Base-by-base conservation (phyloP, 768 basidiomycete species). In the Ephemerocybe angulata region DNA sequence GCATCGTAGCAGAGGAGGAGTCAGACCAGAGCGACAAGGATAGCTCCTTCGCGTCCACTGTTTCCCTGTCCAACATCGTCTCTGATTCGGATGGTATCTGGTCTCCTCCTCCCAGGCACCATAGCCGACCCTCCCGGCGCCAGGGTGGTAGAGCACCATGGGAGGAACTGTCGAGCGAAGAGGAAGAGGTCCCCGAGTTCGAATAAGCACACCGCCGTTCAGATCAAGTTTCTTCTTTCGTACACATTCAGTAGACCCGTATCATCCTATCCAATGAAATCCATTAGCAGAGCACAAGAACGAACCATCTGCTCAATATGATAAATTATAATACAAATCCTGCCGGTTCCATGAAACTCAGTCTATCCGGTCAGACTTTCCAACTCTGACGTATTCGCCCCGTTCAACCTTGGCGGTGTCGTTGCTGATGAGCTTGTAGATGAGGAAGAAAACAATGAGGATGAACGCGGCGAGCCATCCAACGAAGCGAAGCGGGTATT, bases 401-500 rank as follows among this genome's bases (percentile, higher is more conserved):
- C 55, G 49, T 41, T 56, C 55, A n/a, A 56, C 35, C 31, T 25
- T 19, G 11, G 51, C 35, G 11, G 50, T 50, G 58, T 68, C 66
- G 24, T 65, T 65, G 12, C 58, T 57, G 19, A 72, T 41, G 30
- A 62, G 65, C 30, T 60, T 58, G 47, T 61, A 62, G 35, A 70
- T 37, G 15, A 54, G 58, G 22, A 65, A 66, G 50, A 75, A 71
- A 3, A 73, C 54, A 24, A 68, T 53, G 2, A 58, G 66, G 28
- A 75, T 47, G 2, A 65, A 52, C 25, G 61, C 24, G 31, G 70
- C 50, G 31, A 76, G 35, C 33, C 75, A 57, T 52, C 70, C 62
- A 11, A 74, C 57, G 11, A 72, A 56, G 35, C 67, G 67, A 51
- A 70, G 53, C 0, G 75, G 73, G 56, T 77, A 64, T 2, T 62